A percentile compares a stretch with the other conserved stretches of the same genome.
Evolutionary conservation across 2,329 filamentous ascomycete genomes (phyloP).

Genomic region (Beauveria caledonica): DNA sequence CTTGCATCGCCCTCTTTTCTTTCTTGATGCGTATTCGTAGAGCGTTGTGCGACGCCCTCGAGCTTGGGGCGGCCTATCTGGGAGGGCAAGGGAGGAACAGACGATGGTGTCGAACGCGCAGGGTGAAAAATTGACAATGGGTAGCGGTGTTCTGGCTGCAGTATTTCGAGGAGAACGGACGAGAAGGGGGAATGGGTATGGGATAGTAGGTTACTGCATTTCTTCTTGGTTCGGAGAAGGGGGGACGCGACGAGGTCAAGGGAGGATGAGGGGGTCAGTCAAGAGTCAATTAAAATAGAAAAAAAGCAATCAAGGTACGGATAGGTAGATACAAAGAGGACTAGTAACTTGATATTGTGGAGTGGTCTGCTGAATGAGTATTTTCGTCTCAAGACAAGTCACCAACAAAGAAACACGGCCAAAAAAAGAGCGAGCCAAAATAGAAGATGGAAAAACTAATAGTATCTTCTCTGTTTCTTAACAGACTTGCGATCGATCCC

Average conservation of each 20-base stretch:
- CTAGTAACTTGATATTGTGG: too few species aligned
- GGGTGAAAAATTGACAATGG: constrained; percentile 1
- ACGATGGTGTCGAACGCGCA: neutral
- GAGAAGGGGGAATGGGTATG: neutral
- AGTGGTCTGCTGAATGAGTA: too few species aligned
- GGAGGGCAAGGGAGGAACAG: neutral
- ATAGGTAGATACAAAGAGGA: too few species aligned
- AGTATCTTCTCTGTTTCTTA: too few species aligned
- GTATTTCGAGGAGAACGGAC: too few species aligned
- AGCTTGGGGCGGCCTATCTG: neutral
- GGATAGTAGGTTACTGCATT: neutral
- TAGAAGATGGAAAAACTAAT: too few species aligned
- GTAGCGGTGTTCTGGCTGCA: neutral
- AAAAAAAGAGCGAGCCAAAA: too few species aligned
- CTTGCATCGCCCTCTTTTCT: too few species aligned
- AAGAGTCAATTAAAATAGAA: neutral
- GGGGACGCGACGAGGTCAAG: neutral
- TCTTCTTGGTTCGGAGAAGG: neutral
- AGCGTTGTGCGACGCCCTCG: neutral
- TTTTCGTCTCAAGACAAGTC: too few species aligned
- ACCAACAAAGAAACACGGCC: too few species aligned
- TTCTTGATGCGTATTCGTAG: too few species aligned
- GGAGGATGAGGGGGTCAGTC: neutral
- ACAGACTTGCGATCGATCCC: too few species aligned
- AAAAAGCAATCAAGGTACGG: neutral